Percentiles rank a stretch among this genome's conserved stretches.
phyloP scores from a whole-genome alignment of 805 yeast species.

The Suhomyces emberorum region DNA sequence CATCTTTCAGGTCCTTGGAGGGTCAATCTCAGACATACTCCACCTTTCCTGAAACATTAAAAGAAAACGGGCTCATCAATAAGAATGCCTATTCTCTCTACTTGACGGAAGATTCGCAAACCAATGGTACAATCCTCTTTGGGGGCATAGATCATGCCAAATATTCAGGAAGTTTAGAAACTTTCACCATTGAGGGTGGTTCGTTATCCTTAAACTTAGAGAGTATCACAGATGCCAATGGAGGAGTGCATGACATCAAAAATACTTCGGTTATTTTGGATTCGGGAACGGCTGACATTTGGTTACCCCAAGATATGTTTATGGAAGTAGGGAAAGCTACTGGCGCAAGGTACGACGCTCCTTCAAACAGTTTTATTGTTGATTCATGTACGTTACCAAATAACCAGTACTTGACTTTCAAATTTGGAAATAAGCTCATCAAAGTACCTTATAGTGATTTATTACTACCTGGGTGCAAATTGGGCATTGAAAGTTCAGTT shows the following conservation, averaged over 20 bases:
- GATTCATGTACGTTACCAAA: constrained; percentile 1
- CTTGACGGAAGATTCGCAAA: neutral
- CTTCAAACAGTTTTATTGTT: constrained; percentile 1
- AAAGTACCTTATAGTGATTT: constrained; percentile 6
- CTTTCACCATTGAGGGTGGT: neutral
- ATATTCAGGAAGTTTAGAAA: neutral
- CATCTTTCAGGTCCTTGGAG: neutral
- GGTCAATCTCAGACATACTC: neutral
- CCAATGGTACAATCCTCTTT: neutral
- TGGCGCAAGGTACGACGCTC: constrained; percentile 7
- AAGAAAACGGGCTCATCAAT: neutral
- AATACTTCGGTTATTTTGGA: constrained; percentile 10
- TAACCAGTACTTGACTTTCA: constrained; percentile 3
- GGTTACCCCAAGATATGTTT: constrained; percentile 12
- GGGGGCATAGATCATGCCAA: constrained; percentile 4
- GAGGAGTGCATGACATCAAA: neutral
- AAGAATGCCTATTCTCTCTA: constrained; percentile 3
- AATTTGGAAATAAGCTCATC: constrained; percentile 2
- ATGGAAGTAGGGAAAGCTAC: constrained; percentile 8
- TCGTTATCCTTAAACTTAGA: neutral
- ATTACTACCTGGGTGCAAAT: constrained; percentile 3
- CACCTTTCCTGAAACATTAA: constrained; percentile 2
- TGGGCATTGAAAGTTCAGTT: constrained; percentile 2
- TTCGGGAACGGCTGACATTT: constrained; percentile 20
- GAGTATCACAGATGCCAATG: neutral